Base-by-base conservation (phyloP, 805 yeast species). In the Candida anglica region DNA sequence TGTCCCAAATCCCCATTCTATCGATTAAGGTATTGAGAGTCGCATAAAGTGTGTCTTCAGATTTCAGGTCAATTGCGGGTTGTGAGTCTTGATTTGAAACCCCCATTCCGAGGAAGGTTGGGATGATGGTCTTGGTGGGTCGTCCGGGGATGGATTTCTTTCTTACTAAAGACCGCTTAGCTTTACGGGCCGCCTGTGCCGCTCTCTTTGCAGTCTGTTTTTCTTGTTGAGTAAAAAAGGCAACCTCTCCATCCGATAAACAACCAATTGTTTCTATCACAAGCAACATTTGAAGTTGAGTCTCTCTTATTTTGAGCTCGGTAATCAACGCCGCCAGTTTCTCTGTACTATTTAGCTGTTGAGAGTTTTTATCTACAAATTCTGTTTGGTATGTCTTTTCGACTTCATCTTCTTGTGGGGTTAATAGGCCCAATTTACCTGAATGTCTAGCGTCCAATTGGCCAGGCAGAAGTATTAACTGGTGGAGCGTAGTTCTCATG, bases 1-100 rank as follows among this genome's bases (percentile, higher is more conserved):
- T 62, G 42, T 77, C 82, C 64, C 77, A 64, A 21, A 78, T 66
- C 18, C 72, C 69, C 42, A 77, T 54, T 39, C 76, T 70, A 47
- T 77, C 83, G 2, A 76, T 47, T 20, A 71, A 60, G 5, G 71
- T 48, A 38, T 71, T 73, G 28, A 77, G 46, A 1, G 53, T 44
- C 3, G 36, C 38, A 19, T 47, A 56, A 19, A 60, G 4, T 16
- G 22, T 19, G 11, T 5, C 9, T 6, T 20, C 32, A 15, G 17
- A 14, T n/a, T n/a, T n/a, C n/a, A n/a, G n/a, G 14, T 29, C 25
- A 28, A 10, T 5, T 11, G 13, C 10, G 14, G 7, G 6, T 32
- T 26, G 19, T 16, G 13, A 18, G 11, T 24, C 28, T 24, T 4
- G n/a, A 10, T 24, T 23, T n/a, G 6, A 10, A 7, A 58, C 48